Conservation (phyloP, 1,284 basidiomycete species). For the Cerrena zonata region DNA sequence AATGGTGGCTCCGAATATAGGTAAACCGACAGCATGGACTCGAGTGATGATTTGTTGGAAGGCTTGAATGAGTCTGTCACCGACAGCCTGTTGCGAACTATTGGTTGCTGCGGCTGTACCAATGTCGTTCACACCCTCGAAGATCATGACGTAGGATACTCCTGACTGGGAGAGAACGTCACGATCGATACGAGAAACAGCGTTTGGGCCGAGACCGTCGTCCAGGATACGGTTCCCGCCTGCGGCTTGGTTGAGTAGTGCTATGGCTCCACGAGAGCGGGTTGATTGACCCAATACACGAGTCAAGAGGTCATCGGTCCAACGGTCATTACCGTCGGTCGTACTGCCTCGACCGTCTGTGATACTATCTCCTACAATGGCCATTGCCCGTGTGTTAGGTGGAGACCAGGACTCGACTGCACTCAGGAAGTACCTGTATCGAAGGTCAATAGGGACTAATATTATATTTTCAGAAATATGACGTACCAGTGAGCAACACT, state of each 20-base stretch:
- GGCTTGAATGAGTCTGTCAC: slow-evolving; percentile 38
- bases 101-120: slow-evolving; percentile 33
- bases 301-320: slow-evolving; percentile 43
- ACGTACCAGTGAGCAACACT: slow-evolving; percentile 41
- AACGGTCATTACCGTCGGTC: slow-evolving; percentile 39
- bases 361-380: slow-evolving; percentile 47
- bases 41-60: slow-evolving; percentile 41
- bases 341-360: slow-evolving; percentile 48
- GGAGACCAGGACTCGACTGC: slow-evolving; percentile 39
- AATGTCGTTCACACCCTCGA: slow-evolving; percentile 52
- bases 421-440: slow-evolving; percentile 37
- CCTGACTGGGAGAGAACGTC: slow-evolving; percentile 44
- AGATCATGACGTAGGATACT: slow-evolving; percentile 42
- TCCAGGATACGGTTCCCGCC: slow-evolving; percentile 47
- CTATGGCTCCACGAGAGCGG: slow-evolving; percentile 30
- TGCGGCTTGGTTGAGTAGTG: slow-evolving; percentile 44
- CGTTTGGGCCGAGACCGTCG: slow-evolving; percentile 44
- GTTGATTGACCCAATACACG: slow-evolving; percentile 37
- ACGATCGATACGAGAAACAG: slow-evolving; percentile 41
- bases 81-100: slow-evolving; percentile 23
- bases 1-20: slow-evolving; percentile 45
- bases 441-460: neutral
- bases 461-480: no score
- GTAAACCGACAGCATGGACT: slow-evolving; percentile 37
- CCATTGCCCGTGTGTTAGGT: slow-evolving; percentile 27